phyloP scores from a whole-genome alignment of 257 asterid species.

The Phtheirospermum japonicum region DNA sequence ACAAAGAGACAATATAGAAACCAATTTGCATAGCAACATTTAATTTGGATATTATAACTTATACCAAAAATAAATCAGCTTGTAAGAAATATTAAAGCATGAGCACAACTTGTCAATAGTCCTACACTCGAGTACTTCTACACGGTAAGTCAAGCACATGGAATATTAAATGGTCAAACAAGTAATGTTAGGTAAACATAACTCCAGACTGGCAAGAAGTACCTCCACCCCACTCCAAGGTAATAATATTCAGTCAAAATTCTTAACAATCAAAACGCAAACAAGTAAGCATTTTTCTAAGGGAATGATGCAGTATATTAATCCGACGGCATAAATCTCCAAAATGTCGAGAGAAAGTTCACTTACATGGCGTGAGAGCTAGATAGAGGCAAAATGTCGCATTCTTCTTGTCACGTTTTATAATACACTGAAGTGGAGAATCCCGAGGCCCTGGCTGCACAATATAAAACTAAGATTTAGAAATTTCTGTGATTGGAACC shows the following conservation, averaged over 20 bases:
- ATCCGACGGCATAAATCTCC: conserved; percentile 13
- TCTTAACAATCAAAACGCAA: conserved; percentile 5
- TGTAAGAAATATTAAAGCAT: not conserved
- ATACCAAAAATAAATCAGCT: too few species aligned
- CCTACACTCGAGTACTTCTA: conserved; percentile 16
- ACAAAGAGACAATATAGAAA: not conserved
- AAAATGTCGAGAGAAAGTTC: conserved; percentile 15
- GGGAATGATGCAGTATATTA: conserved; percentile 7
- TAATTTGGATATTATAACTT: not conserved
- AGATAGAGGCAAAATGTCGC: conserved; percentile 73
- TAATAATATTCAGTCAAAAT: conserved; percentile 11
- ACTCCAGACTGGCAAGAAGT: too few species aligned
- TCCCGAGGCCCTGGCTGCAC: conserved; percentile 93
- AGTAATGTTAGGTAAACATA: too few species aligned
- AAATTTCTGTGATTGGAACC: not conserved
- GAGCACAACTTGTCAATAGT: conserved; percentile 18
- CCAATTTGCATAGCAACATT: not conserved
- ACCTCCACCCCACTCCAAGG: too few species aligned
- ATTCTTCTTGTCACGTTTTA: conserved; percentile 92
- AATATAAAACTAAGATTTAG: conserved; percentile 16
- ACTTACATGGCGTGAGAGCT: conserved; percentile 83
- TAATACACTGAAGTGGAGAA: conserved; percentile 72
- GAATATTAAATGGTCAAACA: conserved; percentile 25
- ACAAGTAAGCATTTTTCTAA: not conserved
- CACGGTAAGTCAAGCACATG: conserved; percentile 21